phyloP scores from a whole-genome alignment of 1,139 yeast genomes.

The Saccharomyces hybrid region DNA sequence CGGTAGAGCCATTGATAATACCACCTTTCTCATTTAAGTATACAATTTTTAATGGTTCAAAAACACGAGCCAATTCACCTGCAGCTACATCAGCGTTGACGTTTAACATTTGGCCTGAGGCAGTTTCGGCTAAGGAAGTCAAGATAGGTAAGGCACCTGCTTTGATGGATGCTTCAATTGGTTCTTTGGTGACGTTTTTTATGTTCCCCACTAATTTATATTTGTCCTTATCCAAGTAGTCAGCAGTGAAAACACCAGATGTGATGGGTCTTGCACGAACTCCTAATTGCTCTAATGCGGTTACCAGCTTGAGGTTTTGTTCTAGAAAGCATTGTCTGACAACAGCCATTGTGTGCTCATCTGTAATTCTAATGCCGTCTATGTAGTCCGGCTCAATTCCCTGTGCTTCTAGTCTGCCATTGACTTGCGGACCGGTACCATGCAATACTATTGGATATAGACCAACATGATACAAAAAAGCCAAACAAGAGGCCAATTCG shows the following conservation, averaged over 20 bases:
- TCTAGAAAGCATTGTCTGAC: constrained; percentile 92
- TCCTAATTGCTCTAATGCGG: constrained; percentile 92
- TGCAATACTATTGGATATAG: constrained; percentile 93
- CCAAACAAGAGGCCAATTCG: constrained; percentile 89
- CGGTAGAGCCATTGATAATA: constrained; percentile 82
- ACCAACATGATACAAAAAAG: constrained; percentile 94
- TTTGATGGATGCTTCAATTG: constrained; percentile 89
- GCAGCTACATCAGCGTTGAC: constrained; percentile 99
- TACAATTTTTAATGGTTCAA: constrained; percentile 96
- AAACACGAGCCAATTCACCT: constrained; percentile 91
- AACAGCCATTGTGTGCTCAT: constrained; percentile 89
- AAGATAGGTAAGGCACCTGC: constrained; percentile 96
- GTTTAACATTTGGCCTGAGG: constrained; percentile 91
- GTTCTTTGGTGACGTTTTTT: constrained; percentile 75
- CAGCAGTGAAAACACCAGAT: constrained; percentile 94
- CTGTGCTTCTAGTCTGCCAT: constrained; percentile 82
- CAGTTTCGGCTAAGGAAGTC: constrained; percentile 92
- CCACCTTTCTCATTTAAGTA: constrained; percentile 98
- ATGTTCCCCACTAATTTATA: constrained; percentile 91
- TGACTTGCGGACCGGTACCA: constrained; percentile 98
- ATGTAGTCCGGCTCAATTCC: constrained; percentile 94
- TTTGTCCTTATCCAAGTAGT: constrained; percentile 81
- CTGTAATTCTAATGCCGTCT: constrained; percentile 95
- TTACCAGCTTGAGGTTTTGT: constrained; percentile 88
- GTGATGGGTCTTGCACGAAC: constrained; percentile 98